phyloP scores from a whole-genome alignment of 768 basidiomycete genomes.

The Nidularia pulvinata region DNA sequence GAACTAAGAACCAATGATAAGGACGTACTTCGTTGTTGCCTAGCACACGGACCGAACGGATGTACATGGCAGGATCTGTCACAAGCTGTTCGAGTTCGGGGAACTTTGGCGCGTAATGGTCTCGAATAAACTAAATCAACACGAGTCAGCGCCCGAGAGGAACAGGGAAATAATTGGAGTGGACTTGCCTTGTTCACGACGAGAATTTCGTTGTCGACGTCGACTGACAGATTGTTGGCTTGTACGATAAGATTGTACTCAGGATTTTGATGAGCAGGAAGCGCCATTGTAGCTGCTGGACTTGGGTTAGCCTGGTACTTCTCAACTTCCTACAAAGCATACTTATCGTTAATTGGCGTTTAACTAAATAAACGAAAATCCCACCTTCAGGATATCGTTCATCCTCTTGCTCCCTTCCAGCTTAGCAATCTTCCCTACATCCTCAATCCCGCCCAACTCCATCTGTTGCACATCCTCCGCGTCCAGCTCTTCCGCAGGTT shows the following conservation, averaged over 20 bases:
- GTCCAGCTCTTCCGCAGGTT: slow-evolving; percentile 96
- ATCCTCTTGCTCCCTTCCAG: slow-evolving; percentile 87
- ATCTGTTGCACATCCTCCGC: slow-evolving; percentile 93
- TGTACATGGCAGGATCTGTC: slow-evolving; percentile 89
- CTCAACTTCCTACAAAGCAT: slow-evolving; percentile 72
- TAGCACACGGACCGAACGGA: slow-evolving; percentile 85
- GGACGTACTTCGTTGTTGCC: slow-evolving; percentile 74
- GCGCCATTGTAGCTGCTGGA: slow-evolving; percentile 72
- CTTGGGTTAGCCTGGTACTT: slow-evolving; percentile 84
- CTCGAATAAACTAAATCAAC: slow-evolving; percentile 83
- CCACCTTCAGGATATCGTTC: slow-evolving; percentile 82
- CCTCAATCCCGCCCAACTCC: slow-evolving; percentile 84
- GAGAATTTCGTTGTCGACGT: slow-evolving; percentile 97
- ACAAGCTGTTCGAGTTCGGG: slow-evolving; percentile 97
- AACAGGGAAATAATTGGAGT: not conserved
- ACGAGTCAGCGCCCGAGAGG: slow-evolving; percentile 6
- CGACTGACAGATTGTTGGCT: slow-evolving; percentile 97
- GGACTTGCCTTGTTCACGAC: slow-evolving; percentile 85
- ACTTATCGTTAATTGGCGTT: not conserved
- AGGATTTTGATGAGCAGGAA: slow-evolving; percentile 86
- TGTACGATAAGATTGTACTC: slow-evolving; percentile 97
- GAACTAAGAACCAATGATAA: not conserved
- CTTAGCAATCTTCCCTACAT: slow-evolving; percentile 88
- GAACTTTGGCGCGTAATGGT: slow-evolving; percentile 94
- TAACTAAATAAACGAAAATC: not conserved